Evolutionary conservation across 2,329 filamentous ascomycete species (phyloP).

Genomic region (Verticillium nonalfalfae): DNA sequence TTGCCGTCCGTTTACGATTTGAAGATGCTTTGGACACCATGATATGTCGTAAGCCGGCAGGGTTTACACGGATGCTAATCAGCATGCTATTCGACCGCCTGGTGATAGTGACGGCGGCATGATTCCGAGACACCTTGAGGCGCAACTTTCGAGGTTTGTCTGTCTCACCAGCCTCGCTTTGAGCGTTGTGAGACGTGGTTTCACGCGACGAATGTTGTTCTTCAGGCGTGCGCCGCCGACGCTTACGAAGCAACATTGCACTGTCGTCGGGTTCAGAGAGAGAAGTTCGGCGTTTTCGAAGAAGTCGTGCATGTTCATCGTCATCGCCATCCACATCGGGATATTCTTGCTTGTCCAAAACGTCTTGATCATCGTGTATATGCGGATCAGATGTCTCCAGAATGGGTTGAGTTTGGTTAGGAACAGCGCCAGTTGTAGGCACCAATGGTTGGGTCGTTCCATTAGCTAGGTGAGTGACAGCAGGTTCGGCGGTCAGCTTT

Average conservation of each 20-base stretch:
- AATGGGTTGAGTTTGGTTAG: not conserved
- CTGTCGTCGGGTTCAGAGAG: constrained; percentile 58
- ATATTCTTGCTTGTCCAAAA: constrained; percentile 37
- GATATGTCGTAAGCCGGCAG: constrained; percentile 54
- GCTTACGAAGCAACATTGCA: constrained; percentile 44
- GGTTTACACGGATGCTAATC: constrained; percentile 52
- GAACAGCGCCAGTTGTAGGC: not conserved
- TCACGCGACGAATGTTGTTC: constrained; percentile 29
- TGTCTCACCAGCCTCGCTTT: constrained; percentile 20
- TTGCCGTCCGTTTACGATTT: constrained; percentile 44
- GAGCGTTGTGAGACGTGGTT: constrained; percentile 23
- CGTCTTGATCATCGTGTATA: not conserved
- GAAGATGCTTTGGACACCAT: constrained; percentile 42
- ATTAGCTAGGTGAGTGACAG: not conserved
- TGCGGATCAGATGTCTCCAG: not conserved
- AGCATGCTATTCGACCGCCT: constrained; percentile 29
- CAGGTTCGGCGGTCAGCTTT: not conserved
- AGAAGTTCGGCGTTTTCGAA: constrained; percentile 81
- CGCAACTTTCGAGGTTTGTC: constrained; percentile 51
- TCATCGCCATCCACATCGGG: constrained; percentile 66
- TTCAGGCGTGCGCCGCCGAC: constrained; percentile 41
- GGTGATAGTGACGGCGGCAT: constrained; percentile 32
- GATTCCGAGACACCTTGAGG: constrained; percentile 36
- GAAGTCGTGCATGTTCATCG: constrained; percentile 67
- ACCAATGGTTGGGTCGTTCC: not conserved